Conservation (phyloP, 2,329 filamentous ascomycete genomes). For the Trichoderma sp. region DNA sequence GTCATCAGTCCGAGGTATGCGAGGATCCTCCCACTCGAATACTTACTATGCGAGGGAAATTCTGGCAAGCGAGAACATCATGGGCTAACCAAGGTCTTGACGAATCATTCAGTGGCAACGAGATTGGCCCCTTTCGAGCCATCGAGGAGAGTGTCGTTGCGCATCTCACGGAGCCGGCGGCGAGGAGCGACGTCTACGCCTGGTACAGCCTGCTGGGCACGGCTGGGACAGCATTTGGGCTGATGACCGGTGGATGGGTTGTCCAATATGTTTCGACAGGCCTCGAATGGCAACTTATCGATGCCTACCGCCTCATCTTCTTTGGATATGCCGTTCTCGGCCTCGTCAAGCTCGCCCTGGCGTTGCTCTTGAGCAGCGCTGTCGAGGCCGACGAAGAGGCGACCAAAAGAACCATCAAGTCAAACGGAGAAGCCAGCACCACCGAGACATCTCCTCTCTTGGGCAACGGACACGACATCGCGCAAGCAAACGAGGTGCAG, state of each 20-base stretch:
- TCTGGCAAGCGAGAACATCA: background rate
- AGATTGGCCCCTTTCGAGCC: slow-evolving; percentile 65
- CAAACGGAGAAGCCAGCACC: background rate
- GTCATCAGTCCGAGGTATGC: slow-evolving; percentile 57
- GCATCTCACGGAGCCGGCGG: slow-evolving; percentile 52
- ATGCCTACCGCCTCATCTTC: slow-evolving; percentile 60
- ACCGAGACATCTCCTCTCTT: slow-evolving; percentile 38
- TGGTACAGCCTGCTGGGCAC: slow-evolving; percentile 64
- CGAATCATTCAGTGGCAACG: slow-evolving; percentile 56
- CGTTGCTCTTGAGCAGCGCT: slow-evolving; percentile 51
- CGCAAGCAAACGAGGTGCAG: background rate
- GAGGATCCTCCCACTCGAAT: background rate
- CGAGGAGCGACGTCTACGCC: slow-evolving; percentile 60
- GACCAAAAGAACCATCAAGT: background rate
- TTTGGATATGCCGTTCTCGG: slow-evolving; percentile 60
- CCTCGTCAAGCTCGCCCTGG: slow-evolving; percentile 57
- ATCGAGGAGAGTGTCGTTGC: slow-evolving; percentile 64
- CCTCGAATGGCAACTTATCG: slow-evolving; percentile 47
- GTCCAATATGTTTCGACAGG: slow-evolving; percentile 52
- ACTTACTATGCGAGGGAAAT: no score
- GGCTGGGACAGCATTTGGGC: slow-evolving; percentile 62
- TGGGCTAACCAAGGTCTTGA: background rate
- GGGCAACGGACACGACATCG: slow-evolving; percentile 18
- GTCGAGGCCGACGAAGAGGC: slow-evolving; percentile 44
- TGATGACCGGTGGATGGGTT: slow-evolving; percentile 61